These are phyloP conservation scores for Zymoseptoria crescenta DNA, from an alignment of 2,329 filamentous ascomycete genomes.

Conservation along the genomic window DNA sequence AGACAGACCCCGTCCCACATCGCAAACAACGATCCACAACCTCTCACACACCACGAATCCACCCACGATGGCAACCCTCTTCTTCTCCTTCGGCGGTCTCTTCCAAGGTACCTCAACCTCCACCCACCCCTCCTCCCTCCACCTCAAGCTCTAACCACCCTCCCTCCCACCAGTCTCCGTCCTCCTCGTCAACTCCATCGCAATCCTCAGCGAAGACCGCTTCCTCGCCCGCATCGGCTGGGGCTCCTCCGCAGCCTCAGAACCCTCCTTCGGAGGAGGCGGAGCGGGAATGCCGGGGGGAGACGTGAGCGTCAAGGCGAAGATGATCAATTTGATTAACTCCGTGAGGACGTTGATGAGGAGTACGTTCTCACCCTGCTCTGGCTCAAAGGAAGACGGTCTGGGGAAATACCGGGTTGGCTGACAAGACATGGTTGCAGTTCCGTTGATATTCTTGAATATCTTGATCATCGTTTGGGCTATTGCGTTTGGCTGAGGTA, in stretches of 20 bases:
- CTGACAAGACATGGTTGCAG: slow-evolving; percentile 40
- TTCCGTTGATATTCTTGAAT: slow-evolving; percentile 79
- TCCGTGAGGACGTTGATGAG: slow-evolving; percentile 88
- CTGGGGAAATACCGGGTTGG: too few species aligned
- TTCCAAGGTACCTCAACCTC: slow-evolving; percentile 56
- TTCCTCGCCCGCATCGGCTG: slow-evolving; percentile 88
- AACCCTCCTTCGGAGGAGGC: slow-evolving; percentile 74
- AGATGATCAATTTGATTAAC: slow-evolving; percentile 81
- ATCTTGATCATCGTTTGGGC: slow-evolving; percentile 66
- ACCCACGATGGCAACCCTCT: slow-evolving; percentile 37
- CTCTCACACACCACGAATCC: background rate
- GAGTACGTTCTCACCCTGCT: too few species aligned
- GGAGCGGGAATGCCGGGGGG: slow-evolving; percentile 59
- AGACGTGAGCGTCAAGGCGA: slow-evolving; percentile 74
- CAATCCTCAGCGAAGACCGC: slow-evolving; percentile 87
- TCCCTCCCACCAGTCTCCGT: slow-evolving; percentile 54
- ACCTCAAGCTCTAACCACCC: slow-evolving; percentile 15
- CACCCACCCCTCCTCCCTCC: background rate
- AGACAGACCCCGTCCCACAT: background rate
- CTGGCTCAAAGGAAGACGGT: too few species aligned
- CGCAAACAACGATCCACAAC: slow-evolving; percentile 1
- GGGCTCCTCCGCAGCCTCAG: slow-evolving; percentile 51
- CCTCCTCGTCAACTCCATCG: slow-evolving; percentile 88
- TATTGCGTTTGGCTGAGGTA: slow-evolving; percentile 27
- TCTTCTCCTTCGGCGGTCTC: slow-evolving; percentile 62